Conservation (phyloP, 805 yeast species). For the Candida boidinii region DNA sequence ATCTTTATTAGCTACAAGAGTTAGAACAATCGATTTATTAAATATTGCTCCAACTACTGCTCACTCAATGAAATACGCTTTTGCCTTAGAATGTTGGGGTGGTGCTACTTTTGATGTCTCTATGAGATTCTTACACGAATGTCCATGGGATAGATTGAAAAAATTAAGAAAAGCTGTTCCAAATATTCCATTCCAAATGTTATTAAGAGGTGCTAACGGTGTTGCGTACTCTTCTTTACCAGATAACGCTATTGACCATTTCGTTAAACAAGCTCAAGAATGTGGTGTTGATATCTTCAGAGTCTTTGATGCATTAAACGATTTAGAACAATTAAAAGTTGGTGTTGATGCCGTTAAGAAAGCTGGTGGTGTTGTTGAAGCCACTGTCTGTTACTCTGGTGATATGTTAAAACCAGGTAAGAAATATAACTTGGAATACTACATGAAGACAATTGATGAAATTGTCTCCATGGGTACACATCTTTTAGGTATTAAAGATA, state of each 20-base stretch:
- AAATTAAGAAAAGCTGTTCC: constrained; percentile 85
- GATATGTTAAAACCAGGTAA: constrained; percentile 95
- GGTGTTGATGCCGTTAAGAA: constrained; percentile 97
- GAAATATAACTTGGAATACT: constrained; percentile 91
- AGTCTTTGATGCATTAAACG: constrained; percentile 96
- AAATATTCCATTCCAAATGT: constrained; percentile 98
- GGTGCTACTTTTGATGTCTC: constrained; percentile 99
- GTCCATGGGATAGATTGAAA: constrained; percentile 96
- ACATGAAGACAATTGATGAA: constrained; percentile 69
- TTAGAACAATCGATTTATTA: constrained; percentile 84
- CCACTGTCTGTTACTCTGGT: constrained; percentile 97
- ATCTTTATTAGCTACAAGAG: constrained; percentile 93
- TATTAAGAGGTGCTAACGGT: constrained; percentile 98
- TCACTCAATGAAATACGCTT: constrained; percentile 80
- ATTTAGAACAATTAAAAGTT: constrained; percentile 90
- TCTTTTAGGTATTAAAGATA: constrained; percentile 94
- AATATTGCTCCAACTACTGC: constrained; percentile 94
- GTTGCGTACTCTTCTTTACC: constrained; percentile 97
- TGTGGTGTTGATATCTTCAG: constrained; percentile 97
- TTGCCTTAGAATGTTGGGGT: constrained; percentile 99
- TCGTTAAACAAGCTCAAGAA: constrained; percentile 89
- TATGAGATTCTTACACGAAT: constrained; percentile 97
- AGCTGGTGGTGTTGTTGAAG: constrained; percentile 99
- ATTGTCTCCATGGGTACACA: constrained; percentile 94
- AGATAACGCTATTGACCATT: constrained; percentile 97